These are phyloP conservation scores for Saccharomyces paradoxus DNA, from an alignment of 805 yeast genomes.

Conservation along the genomic window DNA sequence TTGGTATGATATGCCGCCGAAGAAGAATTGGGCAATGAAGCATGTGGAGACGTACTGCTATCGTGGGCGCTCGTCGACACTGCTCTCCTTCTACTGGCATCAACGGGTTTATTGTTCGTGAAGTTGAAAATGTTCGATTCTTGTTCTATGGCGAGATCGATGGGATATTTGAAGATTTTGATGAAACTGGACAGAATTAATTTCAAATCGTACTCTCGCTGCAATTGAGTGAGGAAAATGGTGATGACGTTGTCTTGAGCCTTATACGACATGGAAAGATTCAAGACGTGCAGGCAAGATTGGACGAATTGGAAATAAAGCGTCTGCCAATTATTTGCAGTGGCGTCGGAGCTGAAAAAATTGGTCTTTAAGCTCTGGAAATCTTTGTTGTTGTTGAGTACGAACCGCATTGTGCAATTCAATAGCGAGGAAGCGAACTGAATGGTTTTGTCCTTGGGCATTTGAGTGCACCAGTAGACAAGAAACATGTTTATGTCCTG, in stretches of 20 bases:
- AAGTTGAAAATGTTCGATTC: constrained; percentile 25
- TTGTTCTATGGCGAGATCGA: constrained; percentile 32
- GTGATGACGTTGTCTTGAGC: constrained; percentile 4
- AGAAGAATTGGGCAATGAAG: neutral
- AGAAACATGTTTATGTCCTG: neutral
- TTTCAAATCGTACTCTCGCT: constrained; percentile 46
- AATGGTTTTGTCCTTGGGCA: neutral
- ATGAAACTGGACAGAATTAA: constrained; percentile 43
- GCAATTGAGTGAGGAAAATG: constrained; percentile 40
- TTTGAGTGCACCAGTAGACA: neutral
- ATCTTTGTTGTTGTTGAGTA: neutral
- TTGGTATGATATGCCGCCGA: neutral
- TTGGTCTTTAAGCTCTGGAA: neutral
- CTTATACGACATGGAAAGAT: neutral
- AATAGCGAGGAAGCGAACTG: neutral
- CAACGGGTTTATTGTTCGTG: constrained; percentile 1
- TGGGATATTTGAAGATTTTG: constrained; percentile 40
- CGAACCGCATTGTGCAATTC: neutral
- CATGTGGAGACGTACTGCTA: constrained; percentile 1
- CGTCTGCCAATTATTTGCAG: neutral
- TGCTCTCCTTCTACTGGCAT: constrained; percentile 1
- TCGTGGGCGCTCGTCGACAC: neutral
- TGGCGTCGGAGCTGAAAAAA: neutral
- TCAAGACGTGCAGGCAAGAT: neutral
- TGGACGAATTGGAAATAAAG: neutral